A percentile compares a stretch with the other conserved stretches of the same genome.
These are phyloP conservation scores for Vanilla planifolia DNA, from an alignment of 106 monocot species.

Conservation along the genomic window DNA sequence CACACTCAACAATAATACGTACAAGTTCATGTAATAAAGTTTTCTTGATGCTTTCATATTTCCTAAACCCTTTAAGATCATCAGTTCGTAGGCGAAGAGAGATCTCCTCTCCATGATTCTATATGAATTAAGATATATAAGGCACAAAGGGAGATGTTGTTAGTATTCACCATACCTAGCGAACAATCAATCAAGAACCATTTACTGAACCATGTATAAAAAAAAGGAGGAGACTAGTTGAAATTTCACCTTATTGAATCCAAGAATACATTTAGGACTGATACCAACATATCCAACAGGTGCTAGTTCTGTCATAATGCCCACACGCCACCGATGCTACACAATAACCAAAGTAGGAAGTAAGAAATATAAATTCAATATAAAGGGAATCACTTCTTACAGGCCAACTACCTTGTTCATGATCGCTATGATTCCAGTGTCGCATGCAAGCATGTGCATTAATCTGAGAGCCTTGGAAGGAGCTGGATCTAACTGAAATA, in stretches of 20 bases:
- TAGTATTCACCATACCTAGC: not conserved
- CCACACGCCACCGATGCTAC: conserved; percentile 87
- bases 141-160: not conserved
- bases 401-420: conserved; percentile 81
- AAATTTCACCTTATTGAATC: conserved; percentile 78
- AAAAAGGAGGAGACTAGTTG: too few relatives aligned
- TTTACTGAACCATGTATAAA: too few relatives aligned
- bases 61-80: conserved; percentile 95
- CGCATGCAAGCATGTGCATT: conserved; percentile 98
- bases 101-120: conserved; percentile 94
- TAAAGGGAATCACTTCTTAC: not conserved
- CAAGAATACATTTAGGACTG: conserved; percentile 82
- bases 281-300: conserved; percentile 97
- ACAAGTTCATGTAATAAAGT: conserved; percentile 96
- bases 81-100: conserved; percentile 95
- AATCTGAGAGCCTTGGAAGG: conserved; percentile 83
- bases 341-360: conserved; percentile 4
- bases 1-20: conserved; percentile 7
- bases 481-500: conserved; percentile 73
- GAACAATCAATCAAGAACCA: not conserved
- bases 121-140: conserved; percentile 11
- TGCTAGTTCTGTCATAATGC: conserved; percentile 96
- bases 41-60: conserved; percentile 91
- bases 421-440: conserved; percentile 91
- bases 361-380: not conserved